Evolutionary conservation across 2,329 filamentous ascomycete genomes (phyloP).

Genomic region (Pseudocercospora fijiensis): DNA sequence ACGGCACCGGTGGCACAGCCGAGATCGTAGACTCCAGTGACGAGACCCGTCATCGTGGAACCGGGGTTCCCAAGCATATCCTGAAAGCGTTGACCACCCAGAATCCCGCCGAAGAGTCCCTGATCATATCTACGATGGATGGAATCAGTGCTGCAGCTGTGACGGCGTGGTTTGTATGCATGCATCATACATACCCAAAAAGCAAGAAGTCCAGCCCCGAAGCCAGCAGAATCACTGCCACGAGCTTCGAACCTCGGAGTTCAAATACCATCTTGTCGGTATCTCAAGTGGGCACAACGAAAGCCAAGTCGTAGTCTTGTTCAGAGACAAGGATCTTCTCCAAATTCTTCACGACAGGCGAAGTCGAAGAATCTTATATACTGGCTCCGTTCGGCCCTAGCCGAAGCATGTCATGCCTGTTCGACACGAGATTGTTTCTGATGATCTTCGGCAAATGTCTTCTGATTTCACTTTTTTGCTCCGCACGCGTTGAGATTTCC

Average conservation of each 20-base stretch:
- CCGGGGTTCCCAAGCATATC: conserved; percentile 32
- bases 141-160: background rate
- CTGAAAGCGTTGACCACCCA: conserved; percentile 33
- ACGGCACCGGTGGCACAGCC: conserved; percentile 33
- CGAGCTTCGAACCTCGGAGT: conserved; percentile 31
- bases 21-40: conserved; percentile 33
- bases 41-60: conserved; percentile 31
- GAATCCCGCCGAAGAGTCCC: conserved; percentile 35
- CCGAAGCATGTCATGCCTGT: background rate
- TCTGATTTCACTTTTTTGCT: background rate
- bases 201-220: conserved; percentile 34
- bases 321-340: conserved; percentile 2
- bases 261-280: conserved; percentile 17
- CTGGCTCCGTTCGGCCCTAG: background rate
- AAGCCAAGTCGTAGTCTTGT: background rate
- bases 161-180: too few relatives aligned
- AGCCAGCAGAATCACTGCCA: conserved; percentile 32
- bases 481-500: background rate
- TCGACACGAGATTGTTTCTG: background rate
- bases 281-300: background rate
- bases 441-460: conserved; percentile 6
- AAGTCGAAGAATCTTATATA: background rate
- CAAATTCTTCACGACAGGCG: background rate
- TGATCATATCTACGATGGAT: conserved; percentile 26
- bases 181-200: conserved; percentile 23